Evolutionary conservation across 192 early-diverging fungal genomes (phyloP), one percentile per base, ranked within the genome.

Genomic region (Umbelopsis vinacea): DNA sequence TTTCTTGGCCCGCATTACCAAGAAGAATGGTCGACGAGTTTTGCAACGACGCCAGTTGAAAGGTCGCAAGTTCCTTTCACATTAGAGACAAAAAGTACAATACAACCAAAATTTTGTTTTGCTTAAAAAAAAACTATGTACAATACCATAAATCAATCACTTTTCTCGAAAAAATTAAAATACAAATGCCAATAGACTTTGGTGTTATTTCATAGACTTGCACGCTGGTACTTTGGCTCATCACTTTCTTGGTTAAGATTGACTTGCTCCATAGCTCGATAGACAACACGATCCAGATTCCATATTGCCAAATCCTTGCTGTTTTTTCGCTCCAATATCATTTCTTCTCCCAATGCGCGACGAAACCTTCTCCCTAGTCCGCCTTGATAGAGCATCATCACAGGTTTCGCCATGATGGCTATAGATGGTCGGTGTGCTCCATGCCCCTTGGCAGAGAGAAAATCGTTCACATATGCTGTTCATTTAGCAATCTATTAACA

Each of bases 41-140:
- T 80, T 99, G 33, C 73, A 75, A 15, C 84, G 93, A 63, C 85
- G 97, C 19, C 87, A 85, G 72, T 66, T 94, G 66, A 99, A 99
- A 84, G 97, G 97, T 33, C 88, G 97, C 76, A 92, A 92, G 73
- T 86, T 77, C 79, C 83, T 99, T 69, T 91, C 93, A 21, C 94
- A 94, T 77, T 97, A 88, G 75, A 69, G 12, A 50, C 6, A 50
- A 50, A 48, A 40, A 43, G 40, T 6, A 12, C 1, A 43, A 43
- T 43, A 12, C 40, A 6, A 12, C 40, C 6, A 12, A 1, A 43
- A 43, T 11, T 50, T 1, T 50, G n/a, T 21, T n/a, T 50, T 50
- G 48, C 15, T n/a, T 17, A 50, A 17, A 50, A 21, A n/a, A 19
- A 14, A 63, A 63, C 57, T 63, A 7, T 63, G 57, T 63, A 63